Evolutionary conservation across 2,329 filamentous ascomycete genomes (phyloP).

Genomic region (Aciculosporium take): DNA sequence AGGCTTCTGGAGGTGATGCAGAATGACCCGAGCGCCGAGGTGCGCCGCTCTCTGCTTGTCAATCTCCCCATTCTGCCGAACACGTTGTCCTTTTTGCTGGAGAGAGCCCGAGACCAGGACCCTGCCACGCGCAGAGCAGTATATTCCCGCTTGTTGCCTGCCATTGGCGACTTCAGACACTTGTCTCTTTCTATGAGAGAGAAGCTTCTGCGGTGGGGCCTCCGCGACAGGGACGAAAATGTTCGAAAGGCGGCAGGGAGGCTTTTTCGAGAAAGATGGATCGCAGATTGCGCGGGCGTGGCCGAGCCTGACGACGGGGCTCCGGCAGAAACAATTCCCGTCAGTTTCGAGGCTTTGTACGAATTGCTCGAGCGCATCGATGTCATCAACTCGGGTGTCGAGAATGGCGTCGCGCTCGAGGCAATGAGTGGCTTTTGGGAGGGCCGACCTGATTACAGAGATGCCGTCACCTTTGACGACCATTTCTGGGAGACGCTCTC

Average conservation of each 20-base stretch:
- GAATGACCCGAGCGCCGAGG: constrained; percentile 88
- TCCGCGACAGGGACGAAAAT: constrained; percentile 85
- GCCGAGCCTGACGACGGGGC: constrained; percentile 44
- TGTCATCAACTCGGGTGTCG: constrained; percentile 75
- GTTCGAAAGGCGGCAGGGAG: constrained; percentile 84
- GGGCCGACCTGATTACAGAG: constrained; percentile 68
- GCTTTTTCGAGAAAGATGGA: constrained; percentile 91
- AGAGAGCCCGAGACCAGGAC: constrained; percentile 82
- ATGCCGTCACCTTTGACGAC: constrained; percentile 57
- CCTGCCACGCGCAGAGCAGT: constrained; percentile 69
- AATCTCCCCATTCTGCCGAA: constrained; percentile 78
- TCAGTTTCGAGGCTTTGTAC: constrained; percentile 68
- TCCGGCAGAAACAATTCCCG: constrained; percentile 41
- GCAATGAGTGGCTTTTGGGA: constrained; percentile 97
- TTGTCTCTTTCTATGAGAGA: constrained; percentile 87
- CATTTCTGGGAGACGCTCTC: constrained; percentile 68
- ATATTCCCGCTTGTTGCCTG: constrained; percentile 75
- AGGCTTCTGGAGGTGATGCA: constrained; percentile 81
- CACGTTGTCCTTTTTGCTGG: constrained; percentile 75
- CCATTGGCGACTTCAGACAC: constrained; percentile 85
- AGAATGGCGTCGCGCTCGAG: constrained; percentile 80
- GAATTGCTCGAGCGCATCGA: constrained; percentile 92
- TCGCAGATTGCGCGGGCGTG: constrained; percentile 76
- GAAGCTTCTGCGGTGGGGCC: constrained; percentile 86
- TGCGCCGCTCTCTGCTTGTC: constrained; percentile 71